Base-by-base conservation (phyloP, 1,284 basidiomycete genomes). In the Ganoderma leucocontextum region DNA sequence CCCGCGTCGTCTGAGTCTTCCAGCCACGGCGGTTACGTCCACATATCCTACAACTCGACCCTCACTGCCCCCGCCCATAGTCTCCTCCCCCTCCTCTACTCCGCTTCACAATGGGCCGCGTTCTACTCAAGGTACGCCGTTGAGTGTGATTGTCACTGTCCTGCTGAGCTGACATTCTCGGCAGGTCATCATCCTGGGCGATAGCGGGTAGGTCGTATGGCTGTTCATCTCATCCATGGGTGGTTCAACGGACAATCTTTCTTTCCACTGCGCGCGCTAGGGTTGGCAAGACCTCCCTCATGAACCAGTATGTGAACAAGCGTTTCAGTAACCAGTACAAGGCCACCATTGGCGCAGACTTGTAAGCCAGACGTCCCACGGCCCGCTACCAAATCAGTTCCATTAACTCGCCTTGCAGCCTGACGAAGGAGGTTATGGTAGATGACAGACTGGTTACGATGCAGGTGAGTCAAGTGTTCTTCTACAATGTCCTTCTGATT, bases 231-330 rank as follows among this genome's bases (percentile, higher is more conserved):
- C 19, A 59, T 62, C 60, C 60, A 47, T 39, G 47, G 47, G 42
- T 64, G 60, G 41, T 65, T 60, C 64, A 62, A 64, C 62, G 57
- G 15, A 44, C 62, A 41, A 29, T 59, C 17, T 62, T 19, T 66
- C 62, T 63, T 67, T 67, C 65, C 57, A 55, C 49, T 64, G 33
- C 49, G 36, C 41, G 59, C 36, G 63, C 44, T 78, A 98, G 97
- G 70, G 98, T 99, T 81, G 98, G 97, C 64, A 99, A 99, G 93
- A 99, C 97, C 61, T 99, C 97, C 53, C 90, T 99, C 77, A 99
- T 99, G 98, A 99, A 99, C 86, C 98, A 99, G 86, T 99, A 99
- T 86, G 98, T 99, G 77, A 99, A 99, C 91, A 99, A 99, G 84
- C 93, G 98, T 73, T 99, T 99, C 84, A 97, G 95, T 78, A 98